A percentile compares a stretch with the other conserved stretches of the same genome.
phyloP scores from a whole-genome alignment of 306 rosid species.

The Rosa rugosa region DNA sequence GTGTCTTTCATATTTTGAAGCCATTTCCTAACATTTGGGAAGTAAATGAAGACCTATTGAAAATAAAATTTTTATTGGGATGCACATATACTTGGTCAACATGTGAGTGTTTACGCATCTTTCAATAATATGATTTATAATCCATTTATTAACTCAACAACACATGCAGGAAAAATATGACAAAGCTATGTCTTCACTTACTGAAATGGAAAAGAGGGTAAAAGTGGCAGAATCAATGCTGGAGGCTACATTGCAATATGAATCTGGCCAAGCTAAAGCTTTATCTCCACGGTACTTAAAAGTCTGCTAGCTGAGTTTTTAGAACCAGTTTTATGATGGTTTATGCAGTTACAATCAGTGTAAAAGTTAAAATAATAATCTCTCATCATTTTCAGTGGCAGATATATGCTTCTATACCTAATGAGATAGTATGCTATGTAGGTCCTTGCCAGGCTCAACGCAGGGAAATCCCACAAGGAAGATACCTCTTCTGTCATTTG shows the following conservation, averaged over 20 bases:
- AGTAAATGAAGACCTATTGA: not conserved
- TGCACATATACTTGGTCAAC: not conserved
- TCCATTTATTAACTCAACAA: constrained; percentile 30
- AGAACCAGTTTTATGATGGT: not conserved
- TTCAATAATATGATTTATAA: constrained; percentile 18
- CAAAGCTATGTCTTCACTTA: constrained; percentile 60
- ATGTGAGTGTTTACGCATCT: not conserved
- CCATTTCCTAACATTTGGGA: not conserved
- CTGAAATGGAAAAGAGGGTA: constrained; percentile 79
- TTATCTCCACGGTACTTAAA: constrained; percentile 60
- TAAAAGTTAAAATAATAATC: not conserved
- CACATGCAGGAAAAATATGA: constrained; percentile 84
- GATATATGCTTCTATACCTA: constrained; percentile 20
- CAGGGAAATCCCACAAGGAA: constrained; percentile 50
- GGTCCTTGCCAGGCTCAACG: constrained; percentile 43
- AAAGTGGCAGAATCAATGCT: constrained; percentile 85
- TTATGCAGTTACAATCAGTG: not conserved
- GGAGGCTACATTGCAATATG: constrained; percentile 94
- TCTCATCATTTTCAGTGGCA: not conserved
- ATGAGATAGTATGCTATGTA: constrained; percentile 32
- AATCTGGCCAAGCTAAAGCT: constrained; percentile 93
- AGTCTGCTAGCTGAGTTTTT: not conserved
- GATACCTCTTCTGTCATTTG: constrained; percentile 65
- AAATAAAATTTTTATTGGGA: not conserved
- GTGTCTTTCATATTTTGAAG: not conserved